Conservation (phyloP, 352 stramenopile genomes). For the Phytophthora aleatoria region DNA sequence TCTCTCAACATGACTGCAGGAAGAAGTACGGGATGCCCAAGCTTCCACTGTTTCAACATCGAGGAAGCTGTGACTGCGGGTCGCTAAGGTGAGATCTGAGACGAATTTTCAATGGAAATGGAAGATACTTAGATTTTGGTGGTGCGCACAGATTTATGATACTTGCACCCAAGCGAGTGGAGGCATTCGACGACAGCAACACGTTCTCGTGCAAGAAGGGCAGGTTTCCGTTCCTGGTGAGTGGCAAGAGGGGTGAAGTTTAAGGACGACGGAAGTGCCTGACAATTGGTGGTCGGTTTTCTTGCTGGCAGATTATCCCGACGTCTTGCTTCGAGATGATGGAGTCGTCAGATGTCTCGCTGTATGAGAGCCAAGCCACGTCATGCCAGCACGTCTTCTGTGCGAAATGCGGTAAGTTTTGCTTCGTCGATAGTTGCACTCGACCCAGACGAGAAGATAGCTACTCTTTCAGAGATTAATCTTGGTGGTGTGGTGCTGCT, state of each 20-base stretch:
- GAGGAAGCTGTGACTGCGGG: constrained; percentile 72
- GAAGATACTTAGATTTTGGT: constrained; percentile 16
- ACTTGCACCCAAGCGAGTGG: constrained; percentile 73
- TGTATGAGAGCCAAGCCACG: constrained; percentile 75
- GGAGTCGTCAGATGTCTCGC: constrained; percentile 60
- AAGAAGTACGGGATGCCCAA: constrained; percentile 81
- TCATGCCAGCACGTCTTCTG: constrained; percentile 83
- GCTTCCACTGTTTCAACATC: constrained; percentile 76
- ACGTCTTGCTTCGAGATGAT: constrained; percentile 84
- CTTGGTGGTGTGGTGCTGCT: neutral
- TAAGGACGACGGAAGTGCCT: neutral
- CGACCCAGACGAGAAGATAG: constrained; percentile 3
- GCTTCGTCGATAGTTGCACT: constrained; percentile 3
- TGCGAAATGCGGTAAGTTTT: constrained; percentile 66
- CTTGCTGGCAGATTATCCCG: constrained; percentile 54
- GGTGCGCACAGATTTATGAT: constrained; percentile 62
- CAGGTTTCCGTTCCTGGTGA: constrained; percentile 76
- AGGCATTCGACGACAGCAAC: constrained; percentile 86
- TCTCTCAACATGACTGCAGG: constrained; percentile 32
- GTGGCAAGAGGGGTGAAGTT: constrained; percentile 2
- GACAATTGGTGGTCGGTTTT: constrained; percentile 5
- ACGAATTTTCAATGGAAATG: neutral
- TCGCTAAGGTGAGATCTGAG: constrained; percentile 47
- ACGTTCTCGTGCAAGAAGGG: constrained; percentile 84
- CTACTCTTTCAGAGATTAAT: constrained; percentile 15